These are phyloP conservation scores for Beauveria sp. DNA, from an alignment of 2,329 filamentous ascomycete genomes.

Conservation along the genomic window DNA sequence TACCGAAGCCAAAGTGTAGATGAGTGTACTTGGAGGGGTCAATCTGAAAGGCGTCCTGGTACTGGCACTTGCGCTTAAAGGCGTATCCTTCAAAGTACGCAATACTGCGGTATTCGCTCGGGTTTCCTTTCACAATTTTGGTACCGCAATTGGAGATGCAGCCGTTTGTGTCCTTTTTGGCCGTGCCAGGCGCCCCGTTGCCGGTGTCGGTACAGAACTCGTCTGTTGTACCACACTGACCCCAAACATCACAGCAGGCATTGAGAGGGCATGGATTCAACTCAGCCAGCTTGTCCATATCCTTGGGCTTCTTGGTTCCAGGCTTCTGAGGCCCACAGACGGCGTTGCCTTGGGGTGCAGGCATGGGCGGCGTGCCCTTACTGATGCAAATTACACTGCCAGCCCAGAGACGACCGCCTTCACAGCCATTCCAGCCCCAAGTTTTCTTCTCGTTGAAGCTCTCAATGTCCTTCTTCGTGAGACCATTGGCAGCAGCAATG, in stretches of 20 bases:
- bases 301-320: slow-evolving; percentile 16
- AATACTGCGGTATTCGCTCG: slow-evolving; percentile 7
- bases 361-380: slow-evolving; percentile 16
- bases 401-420: slow-evolving; percentile 9
- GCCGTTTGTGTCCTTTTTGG: slow-evolving; percentile 7
- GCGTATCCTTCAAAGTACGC: slow-evolving; percentile 18
- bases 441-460: slow-evolving; percentile 20
- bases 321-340: slow-evolving; percentile 18
- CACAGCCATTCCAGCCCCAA: slow-evolving; percentile 19
- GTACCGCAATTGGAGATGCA: slow-evolving; percentile 8
- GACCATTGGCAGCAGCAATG: slow-evolving; percentile 19
- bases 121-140: slow-evolving; percentile 10
- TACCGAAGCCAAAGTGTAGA: slow-evolving; percentile 20
- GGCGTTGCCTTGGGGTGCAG: slow-evolving; percentile 14
- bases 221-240: slow-evolving; percentile 31
- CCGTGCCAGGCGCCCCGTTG: slow-evolving; percentile 11
- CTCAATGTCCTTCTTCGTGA: slow-evolving; percentile 15
- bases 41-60: slow-evolving; percentile 19
- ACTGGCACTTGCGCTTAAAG: slow-evolving; percentile 13
- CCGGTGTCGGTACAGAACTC: slow-evolving; percentile 26
- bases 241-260: slow-evolving; percentile 28
- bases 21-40: slow-evolving; percentile 13
- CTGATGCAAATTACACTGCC: slow-evolving; percentile 17
- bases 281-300: slow-evolving; percentile 12
- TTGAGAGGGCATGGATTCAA: slow-evolving; percentile 25